Percentiles rank a stretch among this genome's conserved stretches.
phyloP scores from a whole-genome alignment of 805 yeast genomes.

The Saccharomycopsis fibuligera region DNA sequence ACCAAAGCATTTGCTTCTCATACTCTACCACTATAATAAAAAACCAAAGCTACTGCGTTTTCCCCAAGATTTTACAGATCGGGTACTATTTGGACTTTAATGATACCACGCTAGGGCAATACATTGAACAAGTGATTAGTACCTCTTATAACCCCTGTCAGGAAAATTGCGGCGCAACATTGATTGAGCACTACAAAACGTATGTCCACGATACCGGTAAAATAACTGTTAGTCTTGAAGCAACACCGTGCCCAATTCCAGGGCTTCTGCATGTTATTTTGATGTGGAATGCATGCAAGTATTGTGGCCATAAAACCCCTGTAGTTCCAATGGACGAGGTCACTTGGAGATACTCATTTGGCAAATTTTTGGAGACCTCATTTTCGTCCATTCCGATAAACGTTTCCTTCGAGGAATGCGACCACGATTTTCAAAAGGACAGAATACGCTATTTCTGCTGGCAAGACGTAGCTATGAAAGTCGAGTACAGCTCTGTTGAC shows the following conservation, averaged over 20 bases:
- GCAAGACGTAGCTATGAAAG: slow-evolving; percentile 67
- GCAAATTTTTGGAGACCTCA: slow-evolving; percentile 80
- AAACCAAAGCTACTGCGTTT: slow-evolving; percentile 86
- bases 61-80: slow-evolving; percentile 77
- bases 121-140: slow-evolving; percentile 68
- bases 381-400: slow-evolving; percentile 63
- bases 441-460: slow-evolving; percentile 82
- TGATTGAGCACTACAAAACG: slow-evolving; percentile 74
- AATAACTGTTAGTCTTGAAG: slow-evolving; percentile 69
- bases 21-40: slow-evolving; percentile 78
- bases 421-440: slow-evolving; percentile 68
- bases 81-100: slow-evolving; percentile 80
- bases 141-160: slow-evolving; percentile 64
- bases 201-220: slow-evolving; percentile 87
- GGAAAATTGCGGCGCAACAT: slow-evolving; percentile 70
- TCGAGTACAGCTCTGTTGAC: slow-evolving; percentile 72
- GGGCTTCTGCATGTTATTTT: slow-evolving; percentile 55
- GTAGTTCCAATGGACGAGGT: slow-evolving; percentile 75
- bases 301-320: slow-evolving; percentile 70
- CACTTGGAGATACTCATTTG: slow-evolving; percentile 87
- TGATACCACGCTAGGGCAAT: slow-evolving; percentile 85
- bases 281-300: slow-evolving; percentile 88
- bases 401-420: slow-evolving; percentile 58
- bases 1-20: slow-evolving; percentile 71
- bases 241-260: slow-evolving; percentile 45